These are phyloP conservation scores for Neurospora discreta DNA, from an alignment of 495 filamentous ascomycete species.

Conservation along the genomic window DNA sequence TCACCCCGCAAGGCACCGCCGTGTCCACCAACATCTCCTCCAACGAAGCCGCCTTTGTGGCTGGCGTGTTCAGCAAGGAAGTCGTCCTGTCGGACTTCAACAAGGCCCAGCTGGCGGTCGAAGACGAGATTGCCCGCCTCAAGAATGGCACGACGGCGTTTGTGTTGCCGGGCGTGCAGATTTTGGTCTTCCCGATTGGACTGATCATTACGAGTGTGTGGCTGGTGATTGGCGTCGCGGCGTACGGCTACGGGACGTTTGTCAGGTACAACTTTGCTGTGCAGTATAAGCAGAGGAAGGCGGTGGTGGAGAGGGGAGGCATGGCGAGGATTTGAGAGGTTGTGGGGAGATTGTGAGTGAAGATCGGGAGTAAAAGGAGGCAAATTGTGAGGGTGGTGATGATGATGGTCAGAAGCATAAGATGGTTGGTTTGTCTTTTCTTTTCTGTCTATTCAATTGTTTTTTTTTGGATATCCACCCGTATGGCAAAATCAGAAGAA, in stretches of 20 bases:
- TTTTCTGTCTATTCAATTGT: not conserved
- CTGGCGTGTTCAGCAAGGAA: slow-evolving; percentile 50
- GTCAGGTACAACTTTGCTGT: slow-evolving; percentile 53
- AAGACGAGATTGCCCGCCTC: slow-evolving; percentile 20
- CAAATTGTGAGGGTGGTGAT: not conserved
- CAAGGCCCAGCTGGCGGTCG: slow-evolving; percentile 29
- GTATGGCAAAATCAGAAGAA: not conserved
- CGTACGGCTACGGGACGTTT: slow-evolving; percentile 51
- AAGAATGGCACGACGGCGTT: slow-evolving; percentile 40
- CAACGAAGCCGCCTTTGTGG: slow-evolving; percentile 57
- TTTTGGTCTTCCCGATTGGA: slow-evolving; percentile 58
- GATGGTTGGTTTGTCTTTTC: too few relatives aligned
- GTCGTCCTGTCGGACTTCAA: slow-evolving; percentile 31
- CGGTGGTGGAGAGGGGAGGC: slow-evolving; percentile 24
- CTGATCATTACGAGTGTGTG: slow-evolving; percentile 55
- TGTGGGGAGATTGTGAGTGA: too few relatives aligned
- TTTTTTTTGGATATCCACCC: not conserved
- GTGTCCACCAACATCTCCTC: slow-evolving; percentile 51
- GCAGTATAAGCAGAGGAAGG: slow-evolving; percentile 44
- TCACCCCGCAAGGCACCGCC: slow-evolving; percentile 26
- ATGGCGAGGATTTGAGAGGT: slow-evolving; percentile 17
- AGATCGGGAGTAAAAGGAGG: too few relatives aligned
- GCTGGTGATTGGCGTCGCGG: slow-evolving; percentile 40
- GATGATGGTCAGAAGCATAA: not conserved
- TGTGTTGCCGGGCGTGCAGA: slow-evolving; percentile 52